phyloP scores from a whole-genome alignment of 345 rosid genomes.

The Camelina laxa region DNA sequence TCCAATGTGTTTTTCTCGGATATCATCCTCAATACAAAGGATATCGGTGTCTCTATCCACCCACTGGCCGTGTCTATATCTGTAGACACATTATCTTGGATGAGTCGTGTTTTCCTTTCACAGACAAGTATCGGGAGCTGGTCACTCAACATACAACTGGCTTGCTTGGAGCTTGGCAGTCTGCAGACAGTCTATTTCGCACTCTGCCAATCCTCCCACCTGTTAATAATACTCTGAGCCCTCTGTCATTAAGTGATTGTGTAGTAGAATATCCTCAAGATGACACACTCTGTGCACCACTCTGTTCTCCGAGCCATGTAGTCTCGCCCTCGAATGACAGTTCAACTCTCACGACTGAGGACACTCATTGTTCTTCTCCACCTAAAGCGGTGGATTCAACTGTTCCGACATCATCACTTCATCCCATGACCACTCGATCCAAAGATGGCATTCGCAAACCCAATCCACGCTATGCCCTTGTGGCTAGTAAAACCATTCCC shows the following conservation, averaged over 20 bases:
- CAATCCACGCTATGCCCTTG: neutral
- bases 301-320: too few relatives aligned
- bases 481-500: fast-evolving
- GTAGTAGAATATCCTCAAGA: too few relatives aligned
- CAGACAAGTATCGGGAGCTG: neutral
- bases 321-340: too few relatives aligned
- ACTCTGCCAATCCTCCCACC: too few relatives aligned
- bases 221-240: too few relatives aligned
- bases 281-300: too few relatives aligned
- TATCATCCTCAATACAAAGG: neutral
- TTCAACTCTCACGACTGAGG: too few relatives aligned
- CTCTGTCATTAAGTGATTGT: too few relatives aligned
- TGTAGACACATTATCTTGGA: neutral
- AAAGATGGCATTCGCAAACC: neutral
- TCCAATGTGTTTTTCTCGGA: neutral
- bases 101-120: neutral
- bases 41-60: neutral
- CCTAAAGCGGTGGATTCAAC: too few relatives aligned
- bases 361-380: too few relatives aligned
- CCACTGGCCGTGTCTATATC: neutral
- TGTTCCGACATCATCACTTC: too few relatives aligned
- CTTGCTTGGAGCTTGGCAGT: neutral
- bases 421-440: too few relatives aligned
- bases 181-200: neutral
- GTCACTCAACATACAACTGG: neutral